phyloP scores from a whole-genome alignment of 164 flowering plant species.

The Sextonia rubra region DNA sequence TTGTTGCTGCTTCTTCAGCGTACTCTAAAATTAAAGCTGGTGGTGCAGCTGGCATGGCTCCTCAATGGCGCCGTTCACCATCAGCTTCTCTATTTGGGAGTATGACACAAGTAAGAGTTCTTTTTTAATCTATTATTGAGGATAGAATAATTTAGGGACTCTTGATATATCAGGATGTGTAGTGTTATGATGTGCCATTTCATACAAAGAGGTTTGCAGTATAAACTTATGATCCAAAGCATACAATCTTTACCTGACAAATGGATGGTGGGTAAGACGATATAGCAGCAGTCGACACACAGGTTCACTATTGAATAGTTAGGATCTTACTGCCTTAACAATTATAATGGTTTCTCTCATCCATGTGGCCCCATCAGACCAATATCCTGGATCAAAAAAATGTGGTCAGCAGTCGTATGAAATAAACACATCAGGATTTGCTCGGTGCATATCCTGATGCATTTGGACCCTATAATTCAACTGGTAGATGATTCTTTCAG shows the following conservation, averaged over 20 bases:
- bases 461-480: too few relatives aligned
- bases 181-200: too few relatives aligned
- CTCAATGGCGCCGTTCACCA: slow-evolving; percentile 83
- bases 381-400: background rate
- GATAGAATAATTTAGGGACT: too few relatives aligned
- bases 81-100: slow-evolving; percentile 90
- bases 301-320: too few relatives aligned
- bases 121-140: background rate
- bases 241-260: background rate
- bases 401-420: background rate
- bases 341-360: background rate
- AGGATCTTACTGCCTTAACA: too few relatives aligned
- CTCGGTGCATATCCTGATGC: background rate
- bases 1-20: slow-evolving; percentile 85
- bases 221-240: background rate
- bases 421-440: background rate
- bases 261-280: too few relatives aligned
- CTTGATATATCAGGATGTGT: too few relatives aligned
- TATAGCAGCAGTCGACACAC: too few relatives aligned
- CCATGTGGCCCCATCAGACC: background rate
- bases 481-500: background rate
- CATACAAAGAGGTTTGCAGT: too few relatives aligned
- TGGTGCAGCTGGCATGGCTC: slow-evolving; percentile 92
- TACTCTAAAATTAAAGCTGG: slow-evolving; percentile 90
- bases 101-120: slow-evolving; percentile 72